These are phyloP conservation scores for Tanacetum coccineum DNA, from an alignment of 129 eudicot genomes.

Conservation along the genomic window DNA sequence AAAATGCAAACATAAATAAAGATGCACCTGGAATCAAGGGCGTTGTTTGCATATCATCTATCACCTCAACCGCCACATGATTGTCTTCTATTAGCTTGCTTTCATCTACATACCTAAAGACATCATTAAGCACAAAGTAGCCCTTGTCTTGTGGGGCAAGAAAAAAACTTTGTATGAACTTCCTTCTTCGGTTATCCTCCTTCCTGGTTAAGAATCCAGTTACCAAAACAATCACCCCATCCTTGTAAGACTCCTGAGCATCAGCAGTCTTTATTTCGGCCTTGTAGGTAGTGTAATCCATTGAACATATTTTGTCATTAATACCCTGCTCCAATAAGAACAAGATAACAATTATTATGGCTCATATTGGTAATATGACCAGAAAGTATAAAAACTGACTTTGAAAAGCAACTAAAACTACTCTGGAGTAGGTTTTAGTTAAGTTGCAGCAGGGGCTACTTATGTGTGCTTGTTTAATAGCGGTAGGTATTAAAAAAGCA, in stretches of 20 bases:
- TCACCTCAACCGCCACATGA: conserved; percentile 26
- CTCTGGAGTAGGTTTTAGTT: not conserved
- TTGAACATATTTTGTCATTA: conserved; percentile 57
- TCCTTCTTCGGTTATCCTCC: conserved; percentile 49
- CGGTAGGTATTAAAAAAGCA: conserved; percentile 1
- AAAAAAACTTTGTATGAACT: conserved; percentile 65
- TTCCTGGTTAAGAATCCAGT: conserved; percentile 52
- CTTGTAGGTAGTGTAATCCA: conserved; percentile 53
- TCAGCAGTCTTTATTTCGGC: conserved; percentile 60
- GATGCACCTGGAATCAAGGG: conserved; percentile 41
- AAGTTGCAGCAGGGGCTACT: not conserved
- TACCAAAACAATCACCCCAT: conserved; percentile 63
- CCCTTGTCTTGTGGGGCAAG: conserved; percentile 79
- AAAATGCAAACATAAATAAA: conserved; percentile 18
- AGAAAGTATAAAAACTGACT: not conserved
- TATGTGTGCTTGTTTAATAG: conserved; percentile 2
- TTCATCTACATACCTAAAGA: conserved; percentile 52
- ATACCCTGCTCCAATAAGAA: conserved; percentile 51
- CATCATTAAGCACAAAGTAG: conserved; percentile 71
- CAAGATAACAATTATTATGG: conserved; percentile 14
- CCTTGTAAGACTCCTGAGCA: conserved; percentile 60
- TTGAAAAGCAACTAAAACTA: conserved; percentile 7
- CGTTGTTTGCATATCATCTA: conserved; percentile 31
- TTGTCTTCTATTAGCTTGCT: conserved; percentile 31
- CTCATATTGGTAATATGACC: not conserved